These are phyloP conservation scores for Syncephalastrum racemosum DNA, from an alignment of 371 early-diverging fungal species.

Conservation along the genomic window DNA sequence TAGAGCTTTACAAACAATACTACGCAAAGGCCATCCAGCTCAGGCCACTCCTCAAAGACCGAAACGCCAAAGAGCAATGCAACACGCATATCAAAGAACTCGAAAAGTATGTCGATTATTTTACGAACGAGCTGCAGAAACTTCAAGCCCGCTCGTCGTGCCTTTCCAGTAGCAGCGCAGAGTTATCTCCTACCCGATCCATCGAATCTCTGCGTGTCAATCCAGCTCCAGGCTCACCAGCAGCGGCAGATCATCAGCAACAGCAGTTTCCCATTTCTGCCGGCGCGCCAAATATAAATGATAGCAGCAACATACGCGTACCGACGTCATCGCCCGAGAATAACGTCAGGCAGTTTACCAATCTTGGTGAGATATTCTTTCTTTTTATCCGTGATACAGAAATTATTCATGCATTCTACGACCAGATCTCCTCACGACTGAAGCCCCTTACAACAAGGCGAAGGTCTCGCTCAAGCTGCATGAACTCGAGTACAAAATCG, in stretches of 20 bases:
- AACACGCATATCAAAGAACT: conserved; percentile 78
- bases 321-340: background rate
- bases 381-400: background rate
- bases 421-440: conserved; percentile 70
- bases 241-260: background rate
- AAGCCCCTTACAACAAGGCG: conserved; percentile 75
- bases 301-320: too few species aligned
- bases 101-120: conserved; percentile 79
- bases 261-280: background rate
- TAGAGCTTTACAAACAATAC: conserved; percentile 1
- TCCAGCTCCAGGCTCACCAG: too few species aligned
- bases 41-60: conserved; percentile 67
- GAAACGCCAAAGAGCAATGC: conserved; percentile 71
- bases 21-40: conserved; percentile 51
- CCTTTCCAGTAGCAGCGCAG: conserved; percentile 23
- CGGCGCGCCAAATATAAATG: conserved; percentile 5
- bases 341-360: conserved; percentile 38
- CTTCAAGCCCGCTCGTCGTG: conserved; percentile 44
- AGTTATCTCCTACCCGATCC: too few species aligned
- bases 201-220: too few species aligned
- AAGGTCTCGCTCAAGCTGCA: conserved; percentile 86
- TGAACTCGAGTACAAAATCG: conserved; percentile 83
- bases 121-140: conserved; percentile 69
- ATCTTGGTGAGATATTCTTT: conserved; percentile 44
- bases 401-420: conserved; percentile 9